These are phyloP conservation scores for Gracilaria vermiculophylla DNA, from an alignment of 23 red algal genomes.

Conservation along the genomic window DNA sequence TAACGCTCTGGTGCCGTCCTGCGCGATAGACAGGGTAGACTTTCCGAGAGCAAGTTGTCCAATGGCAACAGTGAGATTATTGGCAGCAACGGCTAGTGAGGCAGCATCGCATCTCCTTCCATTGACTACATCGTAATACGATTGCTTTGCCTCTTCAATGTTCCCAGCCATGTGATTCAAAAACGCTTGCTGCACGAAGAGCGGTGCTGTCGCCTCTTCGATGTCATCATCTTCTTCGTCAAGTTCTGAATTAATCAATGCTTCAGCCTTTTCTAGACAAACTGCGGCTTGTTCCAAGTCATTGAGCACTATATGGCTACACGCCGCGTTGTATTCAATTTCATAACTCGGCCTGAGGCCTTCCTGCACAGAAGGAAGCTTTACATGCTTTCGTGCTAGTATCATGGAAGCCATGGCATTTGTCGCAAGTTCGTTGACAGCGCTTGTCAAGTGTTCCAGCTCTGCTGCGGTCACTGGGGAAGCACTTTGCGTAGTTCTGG, in stretches of 20 bases:
- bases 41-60: slow-evolving; percentile 55
- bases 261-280: slow-evolving; percentile 28
- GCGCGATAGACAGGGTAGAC: background rate
- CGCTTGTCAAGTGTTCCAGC: slow-evolving; percentile 17
- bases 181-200: slow-evolving; percentile 62
- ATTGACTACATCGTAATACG: slow-evolving; percentile 18
- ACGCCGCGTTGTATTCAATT: slow-evolving; percentile 46
- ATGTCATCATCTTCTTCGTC: slow-evolving; percentile 57
- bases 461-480: slow-evolving; percentile 43
- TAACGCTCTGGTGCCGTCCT: background rate
- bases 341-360: slow-evolving; percentile 26
- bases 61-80: slow-evolving; percentile 51
- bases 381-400: background rate
- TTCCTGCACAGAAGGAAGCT: background rate
- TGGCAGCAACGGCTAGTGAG: slow-evolving; percentile 57
- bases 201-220: slow-evolving; percentile 29
- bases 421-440: slow-evolving; percentile 63
- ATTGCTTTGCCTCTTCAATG: slow-evolving; percentile 29
- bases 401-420: slow-evolving; percentile 56
- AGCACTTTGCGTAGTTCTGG: background rate
- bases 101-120: slow-evolving; percentile 53
- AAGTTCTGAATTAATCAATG: slow-evolving; percentile 30
- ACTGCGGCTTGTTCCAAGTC: slow-evolving; percentile 8
- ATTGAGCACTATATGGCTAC: slow-evolving; percentile 4
- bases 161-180: slow-evolving; percentile 42